A percentile compares a stretch with the other conserved stretches of the same genome.
Evolutionary conservation across 169 alveolate species (phyloP).

Genomic region (Eimeria praecox): DNA sequence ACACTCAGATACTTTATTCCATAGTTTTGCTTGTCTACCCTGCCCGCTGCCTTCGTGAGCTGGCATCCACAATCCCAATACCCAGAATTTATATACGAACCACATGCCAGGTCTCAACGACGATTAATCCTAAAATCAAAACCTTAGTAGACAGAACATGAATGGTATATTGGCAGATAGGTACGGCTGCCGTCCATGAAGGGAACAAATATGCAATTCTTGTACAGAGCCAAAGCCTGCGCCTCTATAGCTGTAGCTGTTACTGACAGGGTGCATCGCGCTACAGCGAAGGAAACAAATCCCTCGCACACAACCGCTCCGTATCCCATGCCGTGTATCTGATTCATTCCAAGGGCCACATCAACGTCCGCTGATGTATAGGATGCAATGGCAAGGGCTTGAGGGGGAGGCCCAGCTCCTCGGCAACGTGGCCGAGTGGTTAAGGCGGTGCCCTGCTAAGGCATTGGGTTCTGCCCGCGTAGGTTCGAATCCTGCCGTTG

Average conservation of each 20-base stretch:
- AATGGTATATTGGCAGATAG: too few species aligned
- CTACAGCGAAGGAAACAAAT: background rate
- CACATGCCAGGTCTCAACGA: too few species aligned
- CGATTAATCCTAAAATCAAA: too few species aligned
- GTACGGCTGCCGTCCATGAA: background rate
- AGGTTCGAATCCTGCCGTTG: slow-evolving; percentile 99
- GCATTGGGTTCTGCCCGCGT: slow-evolving; percentile 99
- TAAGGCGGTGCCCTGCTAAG: slow-evolving; percentile 88
- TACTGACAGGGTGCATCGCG: background rate
- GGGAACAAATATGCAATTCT: background rate
- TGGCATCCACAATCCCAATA: too few species aligned
- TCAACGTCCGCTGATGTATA: too few species aligned
- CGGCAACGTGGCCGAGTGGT: slow-evolving; percentile 88
- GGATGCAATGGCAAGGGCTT: too few species aligned
- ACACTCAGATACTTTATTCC: too few species aligned
- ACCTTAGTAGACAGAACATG: too few species aligned
- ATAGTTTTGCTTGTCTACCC: too few species aligned
- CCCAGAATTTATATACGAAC: too few species aligned
- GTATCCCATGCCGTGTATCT: background rate
- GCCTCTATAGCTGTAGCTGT: background rate
- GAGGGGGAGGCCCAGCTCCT: background rate
- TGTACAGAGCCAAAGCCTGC: background rate
- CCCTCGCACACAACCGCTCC: too few species aligned
- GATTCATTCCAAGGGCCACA: background rate
- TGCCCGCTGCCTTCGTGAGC: too few species aligned